A percentile compares a stretch with the other conserved stretches of the same genome.
Conservation (phyloP, 345 rosid genomes). For the Rubroshorea leprosula region DNA sequence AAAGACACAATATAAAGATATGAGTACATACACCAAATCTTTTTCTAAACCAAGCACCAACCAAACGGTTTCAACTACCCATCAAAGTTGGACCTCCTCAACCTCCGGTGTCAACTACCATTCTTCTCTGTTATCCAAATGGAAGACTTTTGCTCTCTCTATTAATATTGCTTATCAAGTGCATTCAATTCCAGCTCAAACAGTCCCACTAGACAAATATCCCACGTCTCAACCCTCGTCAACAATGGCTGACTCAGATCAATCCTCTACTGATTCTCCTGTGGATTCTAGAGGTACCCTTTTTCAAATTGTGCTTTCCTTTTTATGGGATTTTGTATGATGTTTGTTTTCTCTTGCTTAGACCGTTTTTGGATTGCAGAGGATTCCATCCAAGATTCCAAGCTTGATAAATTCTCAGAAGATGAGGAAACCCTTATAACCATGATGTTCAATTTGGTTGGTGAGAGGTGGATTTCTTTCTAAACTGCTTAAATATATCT, state of each 20-base stretch:
- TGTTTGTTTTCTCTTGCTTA: no score
- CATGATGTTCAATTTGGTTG: conserved; percentile 51
- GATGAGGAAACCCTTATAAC: conserved; percentile 47
- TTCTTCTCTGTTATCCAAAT: conserved; percentile 20
- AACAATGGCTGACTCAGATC: conserved; percentile 42
- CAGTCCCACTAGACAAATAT: not conserved
- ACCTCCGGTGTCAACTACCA: conserved; percentile 33
- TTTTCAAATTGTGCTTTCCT: not conserved
- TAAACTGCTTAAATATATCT: no score
- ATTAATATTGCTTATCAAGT: conserved; percentile 7
- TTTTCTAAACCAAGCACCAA: not conserved
- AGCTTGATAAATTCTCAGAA: conserved; percentile 41
- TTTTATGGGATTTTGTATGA: no score
- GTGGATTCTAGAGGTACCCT: conserved; percentile 26
- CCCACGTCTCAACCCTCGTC: not conserved
- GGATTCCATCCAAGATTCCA: conserved; percentile 26
- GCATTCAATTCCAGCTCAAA: conserved; percentile 6
- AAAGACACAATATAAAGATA: not conserved
- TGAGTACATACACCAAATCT: not conserved
- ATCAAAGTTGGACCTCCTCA: conserved; percentile 39
- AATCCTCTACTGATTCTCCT: conserved; percentile 25
- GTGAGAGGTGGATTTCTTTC: conserved; percentile 35
- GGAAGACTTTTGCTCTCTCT: not conserved
- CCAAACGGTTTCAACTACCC: conserved; percentile 36
- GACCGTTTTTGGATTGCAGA: no score